These are phyloP conservation scores for Phytopythium cucurbitacearum DNA, from an alignment of 352 stramenopile species.

Conservation along the genomic window DNA sequence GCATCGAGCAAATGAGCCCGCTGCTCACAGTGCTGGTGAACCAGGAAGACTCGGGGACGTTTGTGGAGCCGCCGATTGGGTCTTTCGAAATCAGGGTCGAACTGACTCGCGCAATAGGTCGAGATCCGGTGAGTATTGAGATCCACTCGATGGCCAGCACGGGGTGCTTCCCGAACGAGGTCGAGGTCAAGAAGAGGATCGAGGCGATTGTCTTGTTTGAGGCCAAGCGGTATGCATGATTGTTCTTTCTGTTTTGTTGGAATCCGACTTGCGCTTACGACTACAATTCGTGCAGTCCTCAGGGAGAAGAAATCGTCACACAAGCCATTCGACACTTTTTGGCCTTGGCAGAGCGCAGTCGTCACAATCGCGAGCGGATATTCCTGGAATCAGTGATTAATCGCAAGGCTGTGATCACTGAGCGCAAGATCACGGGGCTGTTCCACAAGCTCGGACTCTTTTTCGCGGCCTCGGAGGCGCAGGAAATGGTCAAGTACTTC, in stretches of 20 bases:
- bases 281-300: conserved; percentile 15
- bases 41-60: conserved; percentile 7
- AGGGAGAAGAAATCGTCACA: conserved; percentile 47
- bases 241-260: neutral
- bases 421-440: conserved; percentile 38
- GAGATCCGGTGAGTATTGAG: conserved; percentile 18
- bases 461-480: conserved; percentile 41
- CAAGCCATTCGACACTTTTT: conserved; percentile 62
- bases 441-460: conserved; percentile 61
- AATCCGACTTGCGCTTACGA: neutral
- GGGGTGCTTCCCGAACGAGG: conserved; percentile 37
- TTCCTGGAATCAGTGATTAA: conserved; percentile 69
- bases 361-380: conserved; percentile 39
- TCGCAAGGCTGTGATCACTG: conserved; percentile 53
- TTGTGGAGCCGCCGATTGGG: conserved; percentile 14
- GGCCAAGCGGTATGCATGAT: conserved; percentile 36
- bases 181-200: conserved; percentile 59
- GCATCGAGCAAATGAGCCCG: conserved; percentile 47
- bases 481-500: conserved; percentile 40
- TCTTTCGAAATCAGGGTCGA: conserved; percentile 60
- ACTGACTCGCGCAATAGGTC: conserved; percentile 21
- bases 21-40: conserved; percentile 47
- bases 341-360: conserved; percentile 32
- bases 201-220: conserved; percentile 47
- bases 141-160: conserved; percentile 56